These are phyloP conservation scores for Pseudogymnoascus sp. DNA, from an alignment of 2,329 filamentous ascomycete genomes.

Conservation along the genomic window DNA sequence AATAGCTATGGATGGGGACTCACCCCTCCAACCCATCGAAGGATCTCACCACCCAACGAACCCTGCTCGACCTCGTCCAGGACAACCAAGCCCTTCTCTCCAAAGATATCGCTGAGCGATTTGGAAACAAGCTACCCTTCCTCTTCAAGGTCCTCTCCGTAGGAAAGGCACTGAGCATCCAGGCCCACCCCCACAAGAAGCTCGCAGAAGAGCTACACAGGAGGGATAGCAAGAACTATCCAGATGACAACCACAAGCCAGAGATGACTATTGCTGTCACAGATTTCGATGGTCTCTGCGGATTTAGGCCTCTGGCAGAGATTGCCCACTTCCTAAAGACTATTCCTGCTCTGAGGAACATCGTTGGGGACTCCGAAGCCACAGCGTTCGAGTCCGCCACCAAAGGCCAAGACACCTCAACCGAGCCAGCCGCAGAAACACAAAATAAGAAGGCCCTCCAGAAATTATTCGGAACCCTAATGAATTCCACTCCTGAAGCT, in stretches of 20 bases:
- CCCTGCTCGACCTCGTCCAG: slow-evolving; percentile 77
- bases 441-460: slow-evolving; percentile 73
- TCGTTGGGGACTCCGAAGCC: slow-evolving; percentile 59
- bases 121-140: slow-evolving; percentile 79
- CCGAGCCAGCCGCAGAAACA: slow-evolving; percentile 32
- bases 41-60: slow-evolving; percentile 74
- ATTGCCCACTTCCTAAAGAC: slow-evolving; percentile 68
- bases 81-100: slow-evolving; percentile 81
- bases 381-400: slow-evolving; percentile 44
- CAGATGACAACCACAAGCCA: slow-evolving; percentile 98
- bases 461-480: slow-evolving; percentile 66
- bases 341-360: slow-evolving; percentile 52
- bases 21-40: slow-evolving; percentile 93
- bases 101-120: slow-evolving; percentile 61
- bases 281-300: slow-evolving; percentile 90
- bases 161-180: slow-evolving; percentile 90
- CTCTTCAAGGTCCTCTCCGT: slow-evolving; percentile 97
- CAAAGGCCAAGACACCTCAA: slow-evolving; percentile 43
- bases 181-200: slow-evolving; percentile 94
- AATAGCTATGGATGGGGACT: slow-evolving; percentile 95
- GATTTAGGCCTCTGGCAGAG: slow-evolving; percentile 81
- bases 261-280: slow-evolving; percentile 99
- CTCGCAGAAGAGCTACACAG: slow-evolving; percentile 82
- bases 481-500: slow-evolving; percentile 63
- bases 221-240: slow-evolving; percentile 86